Percentiles rank a stretch among this genome's conserved stretches.
Conservation (phyloP, 441 rosid genomes). For the Breynia disticha region DNA sequence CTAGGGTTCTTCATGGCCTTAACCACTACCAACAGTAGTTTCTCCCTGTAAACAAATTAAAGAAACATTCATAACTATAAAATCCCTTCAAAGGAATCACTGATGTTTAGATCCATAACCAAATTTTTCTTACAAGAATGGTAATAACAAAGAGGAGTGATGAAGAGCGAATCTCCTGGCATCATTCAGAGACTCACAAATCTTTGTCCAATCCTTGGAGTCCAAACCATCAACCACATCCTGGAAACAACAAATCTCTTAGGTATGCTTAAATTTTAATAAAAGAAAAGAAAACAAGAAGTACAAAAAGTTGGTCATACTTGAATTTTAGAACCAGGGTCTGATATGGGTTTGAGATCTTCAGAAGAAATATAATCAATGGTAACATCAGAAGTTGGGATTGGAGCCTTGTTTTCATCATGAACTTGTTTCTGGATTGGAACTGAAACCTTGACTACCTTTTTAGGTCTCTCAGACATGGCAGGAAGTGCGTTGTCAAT, state of each 20-base stretch:
- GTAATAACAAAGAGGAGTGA: constrained; percentile 57
- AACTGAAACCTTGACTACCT: constrained; percentile 38
- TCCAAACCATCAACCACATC: constrained; percentile 49
- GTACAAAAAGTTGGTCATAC: constrained; percentile 23
- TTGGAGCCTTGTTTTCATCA: constrained; percentile 64
- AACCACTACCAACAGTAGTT: constrained; percentile 48
- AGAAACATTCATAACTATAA: background rate
- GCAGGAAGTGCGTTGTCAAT: constrained; percentile 67
- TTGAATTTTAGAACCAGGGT: constrained; percentile 50
- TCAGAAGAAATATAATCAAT: constrained; percentile 65
- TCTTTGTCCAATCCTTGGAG: constrained; percentile 72
- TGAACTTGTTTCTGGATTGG: constrained; percentile 20
- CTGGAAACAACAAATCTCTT: constrained; percentile 18
- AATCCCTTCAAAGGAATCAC: background rate
- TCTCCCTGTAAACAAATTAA: constrained; percentile 36
- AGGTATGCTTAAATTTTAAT: background rate
- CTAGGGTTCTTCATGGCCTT: constrained; percentile 92
- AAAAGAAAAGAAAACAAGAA: background rate
- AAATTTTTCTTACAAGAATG: constrained; percentile 41
- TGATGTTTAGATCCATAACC: background rate
- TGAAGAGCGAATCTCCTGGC: constrained; percentile 54
- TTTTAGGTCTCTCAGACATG: constrained; percentile 58
- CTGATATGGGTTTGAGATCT: constrained; percentile 44
- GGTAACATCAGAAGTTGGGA: constrained; percentile 30
- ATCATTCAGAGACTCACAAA: constrained; percentile 56